phyloP scores from a whole-genome alignment of 2,329 filamentous ascomycete species.

The Thermothelomyces thermophilus region DNA sequence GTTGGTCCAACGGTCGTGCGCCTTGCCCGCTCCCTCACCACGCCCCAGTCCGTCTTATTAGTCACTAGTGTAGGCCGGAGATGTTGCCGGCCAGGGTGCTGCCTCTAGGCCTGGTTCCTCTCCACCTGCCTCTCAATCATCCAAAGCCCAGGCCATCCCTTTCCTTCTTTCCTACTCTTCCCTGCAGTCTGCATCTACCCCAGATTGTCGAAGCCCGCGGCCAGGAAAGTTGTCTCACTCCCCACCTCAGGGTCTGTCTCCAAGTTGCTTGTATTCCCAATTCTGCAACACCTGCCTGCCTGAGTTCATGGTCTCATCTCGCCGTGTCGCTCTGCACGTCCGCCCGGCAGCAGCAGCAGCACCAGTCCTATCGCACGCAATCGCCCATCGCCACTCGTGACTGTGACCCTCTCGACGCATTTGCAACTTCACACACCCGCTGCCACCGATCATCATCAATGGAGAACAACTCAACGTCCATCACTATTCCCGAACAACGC shows the following conservation, averaged over 20 bases:
- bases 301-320: slow-evolving; percentile 21
- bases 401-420: background rate
- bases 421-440: background rate
- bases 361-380: slow-evolving; percentile 8
- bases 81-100: slow-evolving; percentile 5
- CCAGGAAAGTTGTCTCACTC: background rate
- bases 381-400: slow-evolving; percentile 5
- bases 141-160: background rate
- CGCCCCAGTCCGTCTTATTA: slow-evolving; percentile 7
- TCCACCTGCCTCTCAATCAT: slow-evolving; percentile 3
- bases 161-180: background rate
- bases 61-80: slow-evolving; percentile 1
- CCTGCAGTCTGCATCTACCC: background rate
- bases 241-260: background rate
- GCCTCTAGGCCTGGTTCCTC: background rate
- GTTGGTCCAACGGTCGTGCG: slow-evolving; percentile 8
- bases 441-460: slow-evolving; percentile 6
- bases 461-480: slow-evolving; percentile 57
- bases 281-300: background rate
- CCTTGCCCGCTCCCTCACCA: slow-evolving; percentile 1
- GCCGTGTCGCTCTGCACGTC: slow-evolving; percentile 20
- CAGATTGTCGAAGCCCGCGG: background rate
- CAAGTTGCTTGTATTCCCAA: background rate
- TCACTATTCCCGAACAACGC: slow-evolving; percentile 52
- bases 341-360: slow-evolving; percentile 16